Conservation (phyloP, 305 asterid species). For the Coffea humblotiana region DNA sequence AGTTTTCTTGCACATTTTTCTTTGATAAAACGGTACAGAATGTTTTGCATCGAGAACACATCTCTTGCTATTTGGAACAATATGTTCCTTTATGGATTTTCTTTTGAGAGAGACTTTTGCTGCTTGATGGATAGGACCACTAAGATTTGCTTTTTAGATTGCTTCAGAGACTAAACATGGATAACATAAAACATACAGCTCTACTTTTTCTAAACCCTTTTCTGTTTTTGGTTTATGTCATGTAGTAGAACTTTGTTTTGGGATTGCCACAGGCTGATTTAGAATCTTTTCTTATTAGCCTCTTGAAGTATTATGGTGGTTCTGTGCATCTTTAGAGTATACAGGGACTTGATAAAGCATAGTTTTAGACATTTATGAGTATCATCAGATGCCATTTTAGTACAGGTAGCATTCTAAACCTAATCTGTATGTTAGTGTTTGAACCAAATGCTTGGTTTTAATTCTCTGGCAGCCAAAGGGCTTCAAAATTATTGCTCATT, state of each 20-base stretch:
- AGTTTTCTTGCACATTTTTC: background rate
- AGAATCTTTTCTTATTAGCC: background rate
- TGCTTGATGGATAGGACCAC: background rate
- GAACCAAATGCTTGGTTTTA: background rate
- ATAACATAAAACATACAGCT: background rate
- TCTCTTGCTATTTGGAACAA: background rate
- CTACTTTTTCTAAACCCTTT: background rate
- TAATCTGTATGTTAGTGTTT: background rate
- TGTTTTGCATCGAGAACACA: background rate
- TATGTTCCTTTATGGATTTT: background rate
- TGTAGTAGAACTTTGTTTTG: background rate
- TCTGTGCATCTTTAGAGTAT: background rate
- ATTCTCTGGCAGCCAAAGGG: background rate
- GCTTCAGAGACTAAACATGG: background rate
- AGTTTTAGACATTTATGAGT: background rate
- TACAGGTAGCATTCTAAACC: background rate
- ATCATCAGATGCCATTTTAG: background rate
- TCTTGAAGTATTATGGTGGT: background rate
- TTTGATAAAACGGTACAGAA: background rate
- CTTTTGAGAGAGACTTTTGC: background rate
- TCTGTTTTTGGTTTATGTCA: background rate
- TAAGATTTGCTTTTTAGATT: background rate
- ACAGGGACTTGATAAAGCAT: background rate
- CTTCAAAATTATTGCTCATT: background rate
- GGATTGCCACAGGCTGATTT: background rate